Percentiles rank a stretch among this genome's conserved stretches.
These are phyloP conservation scores for Geotrichum carabidarum DNA, from an alignment of 1,139 yeast genomes.

Conservation along the genomic window DNA sequence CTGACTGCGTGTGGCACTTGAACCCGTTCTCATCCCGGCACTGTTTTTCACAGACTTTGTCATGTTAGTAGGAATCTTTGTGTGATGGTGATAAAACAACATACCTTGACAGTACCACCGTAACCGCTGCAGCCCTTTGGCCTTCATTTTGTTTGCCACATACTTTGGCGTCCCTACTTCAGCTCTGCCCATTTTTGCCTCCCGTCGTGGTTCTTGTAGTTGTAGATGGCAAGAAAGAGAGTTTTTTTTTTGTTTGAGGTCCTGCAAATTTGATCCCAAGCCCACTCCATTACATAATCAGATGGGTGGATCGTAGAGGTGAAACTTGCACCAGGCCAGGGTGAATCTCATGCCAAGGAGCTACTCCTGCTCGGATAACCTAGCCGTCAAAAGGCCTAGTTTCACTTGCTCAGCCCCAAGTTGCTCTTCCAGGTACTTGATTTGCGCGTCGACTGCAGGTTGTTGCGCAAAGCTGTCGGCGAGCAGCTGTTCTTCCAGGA, in stretches of 20 bases:
- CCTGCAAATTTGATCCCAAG: too few species aligned
- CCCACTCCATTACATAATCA: too few species aligned
- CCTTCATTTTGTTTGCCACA: slow-evolving; percentile 70
- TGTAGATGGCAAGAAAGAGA: too few species aligned
- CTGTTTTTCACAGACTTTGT: slow-evolving; percentile 69
- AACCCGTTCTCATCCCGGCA: slow-evolving; percentile 95
- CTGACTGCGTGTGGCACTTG: slow-evolving; percentile 76
- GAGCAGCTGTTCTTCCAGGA: slow-evolving; percentile 13
- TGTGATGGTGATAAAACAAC: neutral
- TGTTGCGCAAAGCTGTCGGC: neutral
- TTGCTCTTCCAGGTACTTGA: slow-evolving; percentile 6
- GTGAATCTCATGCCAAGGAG: too few species aligned
- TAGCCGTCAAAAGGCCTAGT: neutral
- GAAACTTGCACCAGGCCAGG: too few species aligned
- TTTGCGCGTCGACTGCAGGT: slow-evolving; percentile 3
- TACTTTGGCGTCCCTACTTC: slow-evolving; percentile 81
- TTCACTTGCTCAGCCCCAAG: slow-evolving; percentile 1
- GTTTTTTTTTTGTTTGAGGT: too few species aligned
- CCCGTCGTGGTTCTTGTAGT: too few species aligned
- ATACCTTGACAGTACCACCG: slow-evolving; percentile 72
- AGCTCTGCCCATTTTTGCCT: slow-evolving; percentile 49
- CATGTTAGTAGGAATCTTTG: neutral
- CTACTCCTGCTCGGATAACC: neutral
- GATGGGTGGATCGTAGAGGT: neutral
- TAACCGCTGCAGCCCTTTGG: slow-evolving; percentile 79